These are phyloP conservation scores for Serendipita sp. DNA, from an alignment of 768 basidiomycete genomes.

Conservation along the genomic window DNA sequence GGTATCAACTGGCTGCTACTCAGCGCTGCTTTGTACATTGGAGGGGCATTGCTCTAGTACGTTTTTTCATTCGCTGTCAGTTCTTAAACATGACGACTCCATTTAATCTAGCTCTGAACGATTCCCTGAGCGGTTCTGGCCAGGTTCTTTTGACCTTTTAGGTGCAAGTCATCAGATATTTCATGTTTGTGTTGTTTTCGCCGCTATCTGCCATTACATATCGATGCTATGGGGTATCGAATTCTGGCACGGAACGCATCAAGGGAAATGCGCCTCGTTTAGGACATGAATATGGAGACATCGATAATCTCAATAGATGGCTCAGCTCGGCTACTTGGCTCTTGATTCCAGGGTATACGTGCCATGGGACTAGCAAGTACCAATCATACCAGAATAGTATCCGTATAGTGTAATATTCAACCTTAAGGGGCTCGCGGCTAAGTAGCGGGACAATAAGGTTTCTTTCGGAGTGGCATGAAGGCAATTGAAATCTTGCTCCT, in stretches of 20 bases:
- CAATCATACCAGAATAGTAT: too few relatives aligned
- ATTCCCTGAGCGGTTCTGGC: slow-evolving; percentile 57
- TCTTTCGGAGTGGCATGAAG: neutral
- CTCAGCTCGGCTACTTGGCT: too few relatives aligned
- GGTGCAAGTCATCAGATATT: slow-evolving; percentile 83
- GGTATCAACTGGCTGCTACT: slow-evolving; percentile 55
- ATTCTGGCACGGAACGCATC: slow-evolving; percentile 34
- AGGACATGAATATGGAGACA: neutral
- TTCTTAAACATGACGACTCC: slow-evolving; percentile 8
- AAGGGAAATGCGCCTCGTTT: neutral
- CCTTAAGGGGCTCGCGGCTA: too few relatives aligned
- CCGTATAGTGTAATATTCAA: too few relatives aligned
- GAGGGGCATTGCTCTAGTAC: slow-evolving; percentile 69
- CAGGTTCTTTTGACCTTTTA: slow-evolving; percentile 67
- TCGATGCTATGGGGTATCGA: slow-evolving; percentile 40
- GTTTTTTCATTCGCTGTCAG: slow-evolving; percentile 16
- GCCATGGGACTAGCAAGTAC: too few relatives aligned
- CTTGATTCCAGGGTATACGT: too few relatives aligned
- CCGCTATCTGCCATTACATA: slow-evolving; percentile 50
- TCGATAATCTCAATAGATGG: too few relatives aligned
- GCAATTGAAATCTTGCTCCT: neutral
- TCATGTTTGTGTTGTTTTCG: slow-evolving; percentile 61
- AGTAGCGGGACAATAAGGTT: too few relatives aligned
- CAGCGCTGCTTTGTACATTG: slow-evolving; percentile 61
- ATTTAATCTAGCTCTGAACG: slow-evolving; percentile 49